Percentiles rank a stretch among this genome's conserved stretches.
Conservation (phyloP, 495 filamentous ascomycete genomes). For the Podospora pseudoanserina region DNA sequence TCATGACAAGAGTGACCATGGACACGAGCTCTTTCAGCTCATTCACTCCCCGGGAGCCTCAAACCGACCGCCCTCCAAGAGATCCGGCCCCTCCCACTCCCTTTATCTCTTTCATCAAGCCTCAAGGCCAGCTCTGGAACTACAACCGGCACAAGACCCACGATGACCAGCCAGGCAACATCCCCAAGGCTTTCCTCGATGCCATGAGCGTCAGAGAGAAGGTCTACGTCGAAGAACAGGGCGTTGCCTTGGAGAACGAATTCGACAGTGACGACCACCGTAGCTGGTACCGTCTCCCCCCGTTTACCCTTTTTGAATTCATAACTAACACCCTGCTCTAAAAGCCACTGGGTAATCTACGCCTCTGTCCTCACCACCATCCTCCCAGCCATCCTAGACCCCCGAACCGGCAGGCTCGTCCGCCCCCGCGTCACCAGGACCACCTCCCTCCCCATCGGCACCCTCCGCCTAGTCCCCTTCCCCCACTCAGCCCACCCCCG, state of each 20-base stretch:
- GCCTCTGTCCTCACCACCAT: conserved; percentile 45
- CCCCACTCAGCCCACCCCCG: conserved; percentile 60
- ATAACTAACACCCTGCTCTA: not conserved
- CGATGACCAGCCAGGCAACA: conserved; percentile 16
- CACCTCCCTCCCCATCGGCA: conserved; percentile 56
- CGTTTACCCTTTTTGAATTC: not conserved
- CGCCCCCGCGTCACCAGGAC: conserved; percentile 38
- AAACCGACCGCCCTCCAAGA: not conserved
- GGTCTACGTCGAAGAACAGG: conserved; percentile 78
- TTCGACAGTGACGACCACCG: conserved; percentile 74
- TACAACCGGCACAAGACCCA: conserved; percentile 42
- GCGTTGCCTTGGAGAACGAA: conserved; percentile 62
- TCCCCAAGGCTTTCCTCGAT: conserved; percentile 64
- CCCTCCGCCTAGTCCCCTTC: conserved; percentile 74
- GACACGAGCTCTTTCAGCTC: not conserved
- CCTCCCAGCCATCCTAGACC: conserved; percentile 33
- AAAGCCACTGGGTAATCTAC: conserved; percentile 79
- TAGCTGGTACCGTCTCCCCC: conserved; percentile 20
- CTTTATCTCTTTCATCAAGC: not conserved
- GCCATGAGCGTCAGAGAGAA: conserved; percentile 71
- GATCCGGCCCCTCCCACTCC: not conserved
- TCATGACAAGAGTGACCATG: not conserved
- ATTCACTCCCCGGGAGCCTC: not conserved
- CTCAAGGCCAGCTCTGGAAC: conserved; percentile 27
- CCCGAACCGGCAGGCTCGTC: conserved; percentile 26